phyloP scores from a whole-genome alignment of 306 rosid species.

The Inga leiocalycina region DNA sequence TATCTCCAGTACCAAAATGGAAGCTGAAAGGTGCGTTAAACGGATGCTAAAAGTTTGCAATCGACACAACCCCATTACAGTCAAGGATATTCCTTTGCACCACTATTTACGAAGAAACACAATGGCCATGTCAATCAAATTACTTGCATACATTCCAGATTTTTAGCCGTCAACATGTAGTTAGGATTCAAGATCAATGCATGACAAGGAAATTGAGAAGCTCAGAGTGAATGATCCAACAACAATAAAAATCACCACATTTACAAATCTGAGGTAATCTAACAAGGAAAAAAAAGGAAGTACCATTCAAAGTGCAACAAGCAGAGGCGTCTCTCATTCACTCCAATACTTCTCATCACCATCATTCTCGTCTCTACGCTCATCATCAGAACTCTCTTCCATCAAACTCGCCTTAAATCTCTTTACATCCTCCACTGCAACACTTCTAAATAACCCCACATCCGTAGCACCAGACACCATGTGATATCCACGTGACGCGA shows the following conservation, averaged over 20 bases:
- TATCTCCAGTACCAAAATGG: neutral
- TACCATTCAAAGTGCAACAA: neutral
- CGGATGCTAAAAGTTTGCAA: neutral
- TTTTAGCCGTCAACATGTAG: neutral
- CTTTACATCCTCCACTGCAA: conserved; percentile 67
- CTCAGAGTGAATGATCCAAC: neutral
- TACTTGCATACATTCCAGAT: neutral
- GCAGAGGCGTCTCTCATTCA: conserved; percentile 42
- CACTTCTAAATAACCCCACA: conserved; percentile 61
- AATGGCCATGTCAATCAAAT: neutral
- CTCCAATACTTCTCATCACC: conserved; percentile 81
- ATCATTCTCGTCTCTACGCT: conserved; percentile 43
- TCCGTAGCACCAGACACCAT: conserved; percentile 74
- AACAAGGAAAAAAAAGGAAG: neutral
- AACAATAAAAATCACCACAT: conserved; percentile 12
- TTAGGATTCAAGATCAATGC: conserved; percentile 9
- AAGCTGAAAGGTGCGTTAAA: neutral
- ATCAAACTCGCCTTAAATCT: conserved; percentile 48
- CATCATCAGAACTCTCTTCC: conserved; percentile 46
- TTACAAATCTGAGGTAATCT: conserved; percentile 5
- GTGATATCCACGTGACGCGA: conserved; percentile 67
- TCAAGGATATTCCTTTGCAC: neutral
- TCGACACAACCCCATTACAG: neutral
- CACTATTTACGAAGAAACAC: neutral
- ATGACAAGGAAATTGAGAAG: neutral